Conservation (phyloP, 495 filamentous ascomycete species). For the Penicillium desertorum region DNA sequence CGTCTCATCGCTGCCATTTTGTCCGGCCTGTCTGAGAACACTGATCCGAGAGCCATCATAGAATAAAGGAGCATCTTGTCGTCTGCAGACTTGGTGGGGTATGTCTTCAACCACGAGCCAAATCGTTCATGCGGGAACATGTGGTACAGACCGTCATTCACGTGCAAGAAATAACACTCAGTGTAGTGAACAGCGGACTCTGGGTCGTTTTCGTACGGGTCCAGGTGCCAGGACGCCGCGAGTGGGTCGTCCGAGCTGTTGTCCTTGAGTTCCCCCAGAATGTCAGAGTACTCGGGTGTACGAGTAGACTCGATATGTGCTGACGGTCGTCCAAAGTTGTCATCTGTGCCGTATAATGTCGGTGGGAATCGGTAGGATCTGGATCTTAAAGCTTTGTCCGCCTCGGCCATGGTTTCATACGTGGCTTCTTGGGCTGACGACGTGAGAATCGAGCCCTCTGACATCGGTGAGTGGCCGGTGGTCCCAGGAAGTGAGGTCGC, state of each 20-base stretch:
- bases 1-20: conserved; percentile 45
- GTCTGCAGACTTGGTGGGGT: conserved; percentile 55
- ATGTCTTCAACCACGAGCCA: conserved; percentile 51
- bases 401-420: conserved; percentile 29
- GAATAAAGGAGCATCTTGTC: conserved; percentile 72
- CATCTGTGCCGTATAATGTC: conserved; percentile 19
- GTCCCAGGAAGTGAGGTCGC: conserved; percentile 39
- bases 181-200: conserved; percentile 49
- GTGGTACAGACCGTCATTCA: conserved; percentile 54
- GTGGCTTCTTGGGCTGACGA: conserved; percentile 31
- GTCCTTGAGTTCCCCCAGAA: conserved; percentile 37
- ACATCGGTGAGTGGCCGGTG: conserved; percentile 38
- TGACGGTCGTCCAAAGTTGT: conserved; percentile 13
- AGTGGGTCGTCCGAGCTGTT: conserved; percentile 45
- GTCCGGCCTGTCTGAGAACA: conserved; percentile 57
- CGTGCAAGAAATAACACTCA: conserved; percentile 55
- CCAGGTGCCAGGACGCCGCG: conserved; percentile 58
- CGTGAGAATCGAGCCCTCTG: conserved; percentile 34
- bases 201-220: conserved; percentile 59
- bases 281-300: conserved; percentile 34
- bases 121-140: conserved; percentile 59
- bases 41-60: conserved; percentile 57
- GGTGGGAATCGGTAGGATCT: conserved; percentile 21
- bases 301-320: conserved; percentile 18
- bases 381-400: conserved; percentile 28